Evolutionary conservation across 2,329 filamentous ascomycete genomes (phyloP).

Genomic region (Coniochaeta hoffmannii): DNA sequence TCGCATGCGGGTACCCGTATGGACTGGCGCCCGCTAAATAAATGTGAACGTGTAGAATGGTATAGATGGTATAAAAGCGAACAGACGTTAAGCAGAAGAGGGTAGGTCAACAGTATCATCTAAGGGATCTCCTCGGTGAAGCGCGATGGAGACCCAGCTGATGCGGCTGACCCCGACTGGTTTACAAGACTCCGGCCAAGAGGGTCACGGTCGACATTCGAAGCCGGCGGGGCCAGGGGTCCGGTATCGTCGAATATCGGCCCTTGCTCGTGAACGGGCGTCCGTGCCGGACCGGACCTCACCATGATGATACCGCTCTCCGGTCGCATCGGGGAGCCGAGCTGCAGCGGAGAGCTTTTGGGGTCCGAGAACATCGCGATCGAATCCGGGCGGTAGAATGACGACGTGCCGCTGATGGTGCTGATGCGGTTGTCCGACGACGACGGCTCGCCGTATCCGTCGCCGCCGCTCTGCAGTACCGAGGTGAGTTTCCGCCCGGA

Average conservation of each 20-base stretch:
- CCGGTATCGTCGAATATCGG: constrained; percentile 34
- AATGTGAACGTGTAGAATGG: neutral
- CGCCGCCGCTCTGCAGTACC: constrained; percentile 53
- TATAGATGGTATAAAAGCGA: neutral
- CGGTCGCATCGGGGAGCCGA: constrained; percentile 52
- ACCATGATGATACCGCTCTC: constrained; percentile 54
- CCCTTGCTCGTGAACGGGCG: constrained; percentile 48
- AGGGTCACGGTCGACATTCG: constrained; percentile 16
- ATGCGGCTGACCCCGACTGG: constrained; percentile 11
- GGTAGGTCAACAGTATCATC: constrained; percentile 5
- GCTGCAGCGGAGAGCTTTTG: constrained; percentile 28
- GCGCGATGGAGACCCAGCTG: constrained; percentile 12
- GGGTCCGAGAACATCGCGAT: constrained; percentile 32
- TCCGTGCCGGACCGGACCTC: constrained; percentile 58
- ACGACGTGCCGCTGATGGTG: constrained; percentile 39
- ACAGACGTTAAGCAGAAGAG: neutral
- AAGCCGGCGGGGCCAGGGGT: constrained; percentile 19
- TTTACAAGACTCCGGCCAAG: constrained; percentile 13
- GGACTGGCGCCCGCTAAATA: neutral
- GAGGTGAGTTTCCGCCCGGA: constrained; percentile 59
- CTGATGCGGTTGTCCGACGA: constrained; percentile 19
- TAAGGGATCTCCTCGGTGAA: constrained; percentile 14
- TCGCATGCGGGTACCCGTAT: neutral
- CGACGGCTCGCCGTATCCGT: constrained; percentile 50
- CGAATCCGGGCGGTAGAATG: constrained; percentile 44